phyloP scores from a whole-genome alignment of 306 rosid species.

The Dryas drummondii region DNA sequence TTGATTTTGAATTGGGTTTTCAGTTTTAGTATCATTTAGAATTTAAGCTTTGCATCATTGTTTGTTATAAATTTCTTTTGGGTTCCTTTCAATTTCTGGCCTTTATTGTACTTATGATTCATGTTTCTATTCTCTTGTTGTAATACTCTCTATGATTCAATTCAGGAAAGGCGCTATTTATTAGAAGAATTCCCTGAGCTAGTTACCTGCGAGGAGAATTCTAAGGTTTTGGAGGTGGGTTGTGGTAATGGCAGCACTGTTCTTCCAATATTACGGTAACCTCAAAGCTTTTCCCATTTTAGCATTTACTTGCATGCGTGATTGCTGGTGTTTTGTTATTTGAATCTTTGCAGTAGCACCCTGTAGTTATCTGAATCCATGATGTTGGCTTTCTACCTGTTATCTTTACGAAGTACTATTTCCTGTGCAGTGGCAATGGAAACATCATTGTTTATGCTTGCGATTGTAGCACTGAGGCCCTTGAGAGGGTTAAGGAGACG shows the following conservation, averaged over 20 bases:
- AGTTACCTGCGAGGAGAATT: constrained; percentile 42
- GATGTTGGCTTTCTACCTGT: constrained; percentile 2
- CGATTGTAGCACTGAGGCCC: constrained; percentile 74
- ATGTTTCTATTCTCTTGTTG: neutral
- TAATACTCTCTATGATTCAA: neutral
- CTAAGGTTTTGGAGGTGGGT: constrained; percentile 76
- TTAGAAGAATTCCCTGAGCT: constrained; percentile 81
- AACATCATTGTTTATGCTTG: constrained; percentile 70
- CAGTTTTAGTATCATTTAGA: neutral
- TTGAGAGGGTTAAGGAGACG: constrained; percentile 63
- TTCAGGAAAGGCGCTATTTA: constrained; percentile 86
- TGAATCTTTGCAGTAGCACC: neutral
- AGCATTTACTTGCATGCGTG: neutral
- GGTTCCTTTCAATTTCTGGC: neutral
- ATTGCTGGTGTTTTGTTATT: neutral
- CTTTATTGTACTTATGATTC: neutral
- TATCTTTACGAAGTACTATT: constrained; percentile 21
- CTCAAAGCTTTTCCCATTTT: neutral
- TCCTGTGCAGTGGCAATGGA: constrained; percentile 61
- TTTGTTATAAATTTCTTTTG: neutral
- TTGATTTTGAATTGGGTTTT: constrained; percentile 1
- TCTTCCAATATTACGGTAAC: constrained; percentile 78
- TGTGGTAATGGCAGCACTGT: constrained; percentile 92
- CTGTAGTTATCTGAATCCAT: neutral
- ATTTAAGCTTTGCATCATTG: neutral